phyloP scores from a whole-genome alignment of 192 early-diverging fungal species.

The Glomus cerebriforme region DNA sequence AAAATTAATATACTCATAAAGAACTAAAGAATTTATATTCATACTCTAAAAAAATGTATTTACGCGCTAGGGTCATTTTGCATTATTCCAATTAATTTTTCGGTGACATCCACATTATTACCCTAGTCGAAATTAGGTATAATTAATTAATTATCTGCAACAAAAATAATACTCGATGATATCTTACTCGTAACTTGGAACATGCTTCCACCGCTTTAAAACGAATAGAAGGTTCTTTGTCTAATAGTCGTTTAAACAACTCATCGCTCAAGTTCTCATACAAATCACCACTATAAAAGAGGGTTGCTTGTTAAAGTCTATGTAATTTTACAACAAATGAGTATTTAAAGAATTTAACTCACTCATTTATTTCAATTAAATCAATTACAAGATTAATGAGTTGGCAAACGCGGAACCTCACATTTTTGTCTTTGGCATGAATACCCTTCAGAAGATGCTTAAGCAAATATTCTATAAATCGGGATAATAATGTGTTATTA shows the following conservation, averaged over 20 bases:
- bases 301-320: background rate
- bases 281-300: conserved; percentile 63
- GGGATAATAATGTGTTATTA: conserved; percentile 59
- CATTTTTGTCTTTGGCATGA: conserved; percentile 76
- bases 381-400: conserved; percentile 73
- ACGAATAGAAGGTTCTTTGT: conserved; percentile 80
- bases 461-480: conserved; percentile 74
- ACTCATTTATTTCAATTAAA: conserved; percentile 78
- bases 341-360: conserved; percentile 28
- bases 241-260: conserved; percentile 71
- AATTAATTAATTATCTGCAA: background rate
- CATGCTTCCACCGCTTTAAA: conserved; percentile 78
- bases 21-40: no score
- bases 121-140: conserved; percentile 23
- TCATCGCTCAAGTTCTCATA: conserved; percentile 68
- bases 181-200: conserved; percentile 72
- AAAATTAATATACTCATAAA: no score
- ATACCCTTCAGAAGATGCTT: conserved; percentile 72
- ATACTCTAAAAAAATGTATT: no score
- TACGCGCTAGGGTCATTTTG: conserved; percentile 77
- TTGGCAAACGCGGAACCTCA: conserved; percentile 77
- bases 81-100: conserved; percentile 65
- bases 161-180: conserved; percentile 32
- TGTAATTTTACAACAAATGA: background rate
- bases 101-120: conserved; percentile 56